Conservation (phyloP, 305 asterid species). For the Fraxinus angustifolia region DNA sequence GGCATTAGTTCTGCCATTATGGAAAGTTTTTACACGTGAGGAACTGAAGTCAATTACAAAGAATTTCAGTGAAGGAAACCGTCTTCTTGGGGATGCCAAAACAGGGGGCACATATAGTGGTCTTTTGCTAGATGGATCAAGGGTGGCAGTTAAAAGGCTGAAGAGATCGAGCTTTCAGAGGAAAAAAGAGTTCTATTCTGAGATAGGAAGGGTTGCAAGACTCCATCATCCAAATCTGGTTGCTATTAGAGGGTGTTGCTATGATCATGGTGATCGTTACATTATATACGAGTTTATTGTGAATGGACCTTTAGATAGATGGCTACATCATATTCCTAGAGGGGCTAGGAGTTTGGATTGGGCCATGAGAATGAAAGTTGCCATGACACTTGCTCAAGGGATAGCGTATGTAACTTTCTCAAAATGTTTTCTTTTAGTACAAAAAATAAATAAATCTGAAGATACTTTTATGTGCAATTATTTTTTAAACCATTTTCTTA, state of each 20-base stretch:
- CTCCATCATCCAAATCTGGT: constrained; percentile 89
- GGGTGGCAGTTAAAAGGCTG: constrained; percentile 88
- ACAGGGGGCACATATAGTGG: constrained; percentile 96
- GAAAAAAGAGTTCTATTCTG: constrained; percentile 93
- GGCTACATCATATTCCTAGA: constrained; percentile 91
- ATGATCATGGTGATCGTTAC: constrained; percentile 88
- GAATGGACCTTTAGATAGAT: constrained; percentile 88
- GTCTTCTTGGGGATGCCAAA: constrained; percentile 91
- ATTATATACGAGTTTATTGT: constrained; percentile 81
- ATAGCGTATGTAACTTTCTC: constrained; percentile 67
- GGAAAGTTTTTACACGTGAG: constrained; percentile 84
- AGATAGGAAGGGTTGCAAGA: constrained; percentile 90
- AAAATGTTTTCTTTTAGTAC: not conserved
- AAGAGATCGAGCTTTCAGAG: constrained; percentile 90
- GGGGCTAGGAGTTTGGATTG: constrained; percentile 94
- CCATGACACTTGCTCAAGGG: constrained; percentile 97
- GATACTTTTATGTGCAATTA: not conserved
- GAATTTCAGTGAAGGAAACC: constrained; percentile 93
- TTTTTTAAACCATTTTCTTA: not conserved
- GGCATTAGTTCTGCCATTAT: constrained; percentile 86
- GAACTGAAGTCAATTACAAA: constrained; percentile 85
- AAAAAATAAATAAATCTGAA: not conserved
- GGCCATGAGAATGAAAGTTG: constrained; percentile 88
- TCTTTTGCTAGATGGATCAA: constrained; percentile 81
- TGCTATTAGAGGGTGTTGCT: constrained; percentile 90